Base-by-base conservation (phyloP, 441 rosid species). In the Brassica hybrid region DNA sequence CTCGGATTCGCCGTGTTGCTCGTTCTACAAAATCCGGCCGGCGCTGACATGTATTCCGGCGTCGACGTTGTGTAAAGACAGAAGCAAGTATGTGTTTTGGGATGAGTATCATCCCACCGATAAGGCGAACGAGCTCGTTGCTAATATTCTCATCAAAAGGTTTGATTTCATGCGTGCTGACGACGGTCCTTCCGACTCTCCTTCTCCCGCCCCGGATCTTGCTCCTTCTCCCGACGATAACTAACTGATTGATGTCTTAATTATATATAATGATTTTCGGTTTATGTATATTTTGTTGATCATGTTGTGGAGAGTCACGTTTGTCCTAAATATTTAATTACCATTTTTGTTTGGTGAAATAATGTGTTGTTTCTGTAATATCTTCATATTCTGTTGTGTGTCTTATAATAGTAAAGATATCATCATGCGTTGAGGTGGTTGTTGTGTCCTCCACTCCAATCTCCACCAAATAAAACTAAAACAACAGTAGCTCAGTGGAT, bases 71-170 rank as follows among this genome's bases (percentile, higher is more conserved):
- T 94, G 98, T 79, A 72, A 83, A 43, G 99, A 94, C 80, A 83
- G 99, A 84, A 94, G 92, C 83, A 87, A 90, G 59, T 54, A 54
- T 54, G 59, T 54, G 59, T 94, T 94, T 65, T 94, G 99, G 99
- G 99, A 94, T n/a, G 99, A 94, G 79, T 94, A 91, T 72, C 99
- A 94, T 73, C 98, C 99, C 19, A 82, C 96, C 1, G 99, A 94
- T 6, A 81, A 84, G 3, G 97, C 99, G 3, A 94, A 94, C 50
- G 84, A 85, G 83, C 80, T 94, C 68, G 84, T 94, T 48, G 99
- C 99, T 2, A 86, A 85, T 54, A 92, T 87, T 21, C 91, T 93
- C 50, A 85, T 89, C 76, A 91, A 88, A 72, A 89, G 91, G 80
- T 86, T 91, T 60, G 91, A 92, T 27, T 84, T 90, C 61, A 56